phyloP scores from a whole-genome alignment of 192 early-diverging fungal species.

The Backusella australiensis region DNA sequence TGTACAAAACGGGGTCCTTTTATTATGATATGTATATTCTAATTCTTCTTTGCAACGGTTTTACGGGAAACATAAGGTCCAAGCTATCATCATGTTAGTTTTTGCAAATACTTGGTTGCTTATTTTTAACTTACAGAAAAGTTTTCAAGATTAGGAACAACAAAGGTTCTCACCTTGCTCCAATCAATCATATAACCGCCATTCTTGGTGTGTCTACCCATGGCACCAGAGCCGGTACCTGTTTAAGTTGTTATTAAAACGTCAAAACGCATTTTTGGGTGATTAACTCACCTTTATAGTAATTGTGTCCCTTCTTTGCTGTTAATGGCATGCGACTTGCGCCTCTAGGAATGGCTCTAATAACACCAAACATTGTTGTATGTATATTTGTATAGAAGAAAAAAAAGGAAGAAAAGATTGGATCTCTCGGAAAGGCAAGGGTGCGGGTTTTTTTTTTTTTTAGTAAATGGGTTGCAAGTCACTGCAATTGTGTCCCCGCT shows the following conservation, averaged over 20 bases:
- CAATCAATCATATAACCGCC: slow-evolving; percentile 61
- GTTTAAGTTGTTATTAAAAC: neutral
- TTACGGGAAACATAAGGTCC: slow-evolving; percentile 26
- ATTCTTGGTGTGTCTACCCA: slow-evolving; percentile 60
- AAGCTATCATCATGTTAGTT: neutral
- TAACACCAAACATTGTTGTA: slow-evolving; percentile 54
- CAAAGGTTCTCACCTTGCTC: slow-evolving; percentile 58
- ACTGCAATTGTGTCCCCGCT: neutral
- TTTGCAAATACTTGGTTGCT: neutral
- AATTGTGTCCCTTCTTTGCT: slow-evolving; percentile 58
- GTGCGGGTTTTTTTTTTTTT: neutral
- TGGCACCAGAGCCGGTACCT: slow-evolving; percentile 62
- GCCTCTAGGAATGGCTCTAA: slow-evolving; percentile 50
- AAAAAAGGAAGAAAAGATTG: neutral
- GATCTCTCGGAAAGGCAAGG: neutral
- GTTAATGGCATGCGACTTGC: slow-evolving; percentile 52
- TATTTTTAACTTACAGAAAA: slow-evolving; percentile 24
- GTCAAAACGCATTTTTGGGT: neutral
- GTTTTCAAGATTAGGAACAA: slow-evolving; percentile 57
- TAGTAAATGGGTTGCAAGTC: neutral
- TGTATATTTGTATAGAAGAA: neutral
- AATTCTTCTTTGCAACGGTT: slow-evolving; percentile 5
- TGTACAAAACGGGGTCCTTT: neutral
- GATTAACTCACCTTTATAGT: slow-evolving; percentile 50
- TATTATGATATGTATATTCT: neutral